Base-by-base conservation (phyloP, 1,284 basidiomycete genomes). In the Schizopora paradoxa region DNA sequence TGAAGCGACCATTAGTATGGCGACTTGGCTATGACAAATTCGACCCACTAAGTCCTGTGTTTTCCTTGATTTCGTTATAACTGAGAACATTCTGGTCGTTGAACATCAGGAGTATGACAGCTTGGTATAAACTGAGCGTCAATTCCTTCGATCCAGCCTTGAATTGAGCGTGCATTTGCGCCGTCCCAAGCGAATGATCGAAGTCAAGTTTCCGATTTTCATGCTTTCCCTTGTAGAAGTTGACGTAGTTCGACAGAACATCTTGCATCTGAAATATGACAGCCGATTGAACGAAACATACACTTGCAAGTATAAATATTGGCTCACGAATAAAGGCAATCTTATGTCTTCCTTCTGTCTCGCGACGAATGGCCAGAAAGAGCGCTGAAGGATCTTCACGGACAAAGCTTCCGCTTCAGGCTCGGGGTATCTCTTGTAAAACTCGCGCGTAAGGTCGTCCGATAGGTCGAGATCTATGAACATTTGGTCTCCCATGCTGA, bases 121-220 rank as follows among this genome's bases (percentile, higher is more conserved):
- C 85, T 63, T 99, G 96, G 64, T 90, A 93, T 57, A 97, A 70
- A 56, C 89, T 93, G 51, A 99, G 85, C 6, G 84, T 82, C 31
- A 99, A 73, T 64, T 98, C 94, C 65, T 97, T 97, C 55, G 70
- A 65, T 0, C 82, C 89, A 1, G 68, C 65, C 22, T 66, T 70
- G 67, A 96, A 95, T 31, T 72, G 64, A 1, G 79, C 87, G 37
- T 67, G 80, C 45, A 97, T 60, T 2, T 77, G 82, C 37, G 82
- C 84, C 2, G 85, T 87, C 21, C 84, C 91, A 0, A 95, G 75
- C 1, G 83, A 76, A 59, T 90, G 90, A 56, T 89, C 78, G 88
- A 89, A 95, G 28, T 79, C 75, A 1, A 96, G 72, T 45, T 77
- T 77, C 37, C 83, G 79, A 1, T 79, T 81, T 41, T 77, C 67